Conservation (phyloP, 2,329 filamentous ascomycete genomes). For the Hymenoscyphus scutula region DNA sequence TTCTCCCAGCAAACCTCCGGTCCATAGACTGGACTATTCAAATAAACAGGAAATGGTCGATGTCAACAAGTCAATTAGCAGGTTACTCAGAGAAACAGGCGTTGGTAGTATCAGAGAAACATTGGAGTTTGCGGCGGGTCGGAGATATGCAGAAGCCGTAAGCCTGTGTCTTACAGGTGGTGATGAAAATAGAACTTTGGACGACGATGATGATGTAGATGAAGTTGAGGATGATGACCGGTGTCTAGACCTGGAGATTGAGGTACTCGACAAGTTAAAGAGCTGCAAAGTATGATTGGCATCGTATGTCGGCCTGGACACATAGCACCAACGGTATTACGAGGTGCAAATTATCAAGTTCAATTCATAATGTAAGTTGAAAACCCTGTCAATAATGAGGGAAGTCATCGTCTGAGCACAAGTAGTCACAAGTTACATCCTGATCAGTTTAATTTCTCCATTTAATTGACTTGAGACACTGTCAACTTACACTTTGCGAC, state of each 20-base stretch:
- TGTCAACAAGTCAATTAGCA: constrained; percentile 2
- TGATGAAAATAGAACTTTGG: background rate
- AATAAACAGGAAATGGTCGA: constrained; percentile 9
- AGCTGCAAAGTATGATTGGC: constrained; percentile 7
- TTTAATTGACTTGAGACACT: too few relatives aligned
- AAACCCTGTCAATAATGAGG: too few relatives aligned
- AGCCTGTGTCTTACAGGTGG: constrained; percentile 8
- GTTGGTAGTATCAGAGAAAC: constrained; percentile 10
- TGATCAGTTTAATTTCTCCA: too few relatives aligned
- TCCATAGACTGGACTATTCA: background rate
- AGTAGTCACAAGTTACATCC: too few relatives aligned
- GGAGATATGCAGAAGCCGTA: constrained; percentile 10
- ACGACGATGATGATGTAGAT: constrained; percentile 4
- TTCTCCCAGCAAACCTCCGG: background rate
- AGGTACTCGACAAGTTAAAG: constrained; percentile 12
- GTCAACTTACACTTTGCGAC: too few relatives aligned
- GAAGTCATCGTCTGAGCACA: too few relatives aligned
- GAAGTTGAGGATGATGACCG: constrained; percentile 8
- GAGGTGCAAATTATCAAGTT: too few relatives aligned
- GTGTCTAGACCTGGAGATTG: constrained; percentile 14
- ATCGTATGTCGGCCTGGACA: too few relatives aligned
- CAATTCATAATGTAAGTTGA: too few relatives aligned
- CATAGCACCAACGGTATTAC: too few relatives aligned
- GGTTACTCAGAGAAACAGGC: constrained; percentile 2
- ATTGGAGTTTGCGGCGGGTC: constrained; percentile 11